Evolutionary conservation across 257 asterid genomes (phyloP).

Genomic region (Scutellaria minor): DNA sequence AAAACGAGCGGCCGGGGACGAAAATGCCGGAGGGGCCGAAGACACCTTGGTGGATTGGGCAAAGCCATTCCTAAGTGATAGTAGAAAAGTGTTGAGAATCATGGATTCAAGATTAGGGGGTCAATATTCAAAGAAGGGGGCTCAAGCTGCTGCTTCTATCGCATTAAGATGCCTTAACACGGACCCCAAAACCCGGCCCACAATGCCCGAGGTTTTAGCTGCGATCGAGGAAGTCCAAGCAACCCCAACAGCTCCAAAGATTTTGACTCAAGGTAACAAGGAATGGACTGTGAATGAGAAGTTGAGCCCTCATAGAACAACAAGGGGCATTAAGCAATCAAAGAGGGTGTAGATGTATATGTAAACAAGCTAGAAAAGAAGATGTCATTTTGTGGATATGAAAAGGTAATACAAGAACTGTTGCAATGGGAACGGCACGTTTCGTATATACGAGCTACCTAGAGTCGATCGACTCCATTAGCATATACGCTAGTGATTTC

Average conservation of each 20-base stretch:
- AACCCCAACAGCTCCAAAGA: slow-evolving; percentile 23
- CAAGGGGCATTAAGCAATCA: slow-evolving; percentile 32
- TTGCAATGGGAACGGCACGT: no score
- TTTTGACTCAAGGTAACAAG: slow-evolving; percentile 9
- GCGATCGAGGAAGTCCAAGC: slow-evolving; percentile 44
- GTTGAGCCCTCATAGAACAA: slow-evolving; percentile 35
- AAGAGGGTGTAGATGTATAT: neutral
- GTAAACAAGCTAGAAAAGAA: neutral
- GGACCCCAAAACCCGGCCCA: slow-evolving; percentile 50
- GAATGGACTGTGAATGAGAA: slow-evolving; percentile 29
- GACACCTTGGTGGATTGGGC: slow-evolving; percentile 66
- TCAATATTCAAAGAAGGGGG: slow-evolving; percentile 59
- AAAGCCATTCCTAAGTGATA: slow-evolving; percentile 52
- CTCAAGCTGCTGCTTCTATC: slow-evolving; percentile 49
- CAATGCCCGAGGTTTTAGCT: slow-evolving; percentile 52
- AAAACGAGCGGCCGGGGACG: slow-evolving; percentile 61
- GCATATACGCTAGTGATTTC: no score
- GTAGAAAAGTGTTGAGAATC: slow-evolving; percentile 55
- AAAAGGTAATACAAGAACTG: no score
- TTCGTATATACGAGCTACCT: no score
- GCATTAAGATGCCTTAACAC: slow-evolving; percentile 49
- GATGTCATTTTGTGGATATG: neutral
- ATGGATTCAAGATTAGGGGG: slow-evolving; percentile 67
- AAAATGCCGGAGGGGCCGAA: slow-evolving; percentile 56
- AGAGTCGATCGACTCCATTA: no score